Evolutionary conservation across 768 basidiomycete species (phyloP).

Genomic region (Kwoniella bestiolae): DNA sequence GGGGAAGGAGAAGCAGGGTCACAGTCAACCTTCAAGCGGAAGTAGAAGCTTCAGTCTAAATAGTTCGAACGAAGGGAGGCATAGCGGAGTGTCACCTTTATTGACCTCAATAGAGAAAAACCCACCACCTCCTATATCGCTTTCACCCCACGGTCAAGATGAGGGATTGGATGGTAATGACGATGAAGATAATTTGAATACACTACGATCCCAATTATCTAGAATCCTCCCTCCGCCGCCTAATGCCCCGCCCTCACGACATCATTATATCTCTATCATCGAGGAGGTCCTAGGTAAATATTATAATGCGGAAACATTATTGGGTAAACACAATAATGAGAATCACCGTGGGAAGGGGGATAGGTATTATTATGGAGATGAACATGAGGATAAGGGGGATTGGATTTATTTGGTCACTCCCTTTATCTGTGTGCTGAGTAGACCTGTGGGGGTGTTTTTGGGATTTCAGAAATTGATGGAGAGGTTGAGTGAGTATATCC

Average conservation of each 20-base stretch:
- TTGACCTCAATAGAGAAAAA: not conserved
- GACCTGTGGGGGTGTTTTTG: constrained; percentile 44
- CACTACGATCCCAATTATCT: constrained; percentile 35
- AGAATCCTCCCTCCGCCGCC: constrained; percentile 47
- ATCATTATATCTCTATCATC: constrained; percentile 37
- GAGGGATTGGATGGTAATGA: no score
- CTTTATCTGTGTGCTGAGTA: constrained; percentile 43
- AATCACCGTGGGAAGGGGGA: not conserved
- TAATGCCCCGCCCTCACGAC: constrained; percentile 36
- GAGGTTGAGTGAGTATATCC: constrained; percentile 38
- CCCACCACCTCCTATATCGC: not conserved
- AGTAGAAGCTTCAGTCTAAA: no score
- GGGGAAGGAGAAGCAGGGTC: not conserved
- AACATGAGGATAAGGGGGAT: constrained; percentile 27
- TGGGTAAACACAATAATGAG: constrained; percentile 28
- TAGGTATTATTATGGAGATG: not conserved
- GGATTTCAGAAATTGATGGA: constrained; percentile 48
- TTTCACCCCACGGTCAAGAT: no score
- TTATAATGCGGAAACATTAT: constrained; percentile 28
- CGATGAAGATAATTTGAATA: constrained; percentile 10
- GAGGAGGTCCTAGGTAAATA: constrained; percentile 50
- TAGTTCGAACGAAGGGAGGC: not conserved
- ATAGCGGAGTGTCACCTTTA: not conserved
- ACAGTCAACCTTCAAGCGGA: not conserved
- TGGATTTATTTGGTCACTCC: constrained; percentile 50